phyloP scores from a whole-genome alignment of 345 rosid genomes.

The Eucalyptus sp. region DNA sequence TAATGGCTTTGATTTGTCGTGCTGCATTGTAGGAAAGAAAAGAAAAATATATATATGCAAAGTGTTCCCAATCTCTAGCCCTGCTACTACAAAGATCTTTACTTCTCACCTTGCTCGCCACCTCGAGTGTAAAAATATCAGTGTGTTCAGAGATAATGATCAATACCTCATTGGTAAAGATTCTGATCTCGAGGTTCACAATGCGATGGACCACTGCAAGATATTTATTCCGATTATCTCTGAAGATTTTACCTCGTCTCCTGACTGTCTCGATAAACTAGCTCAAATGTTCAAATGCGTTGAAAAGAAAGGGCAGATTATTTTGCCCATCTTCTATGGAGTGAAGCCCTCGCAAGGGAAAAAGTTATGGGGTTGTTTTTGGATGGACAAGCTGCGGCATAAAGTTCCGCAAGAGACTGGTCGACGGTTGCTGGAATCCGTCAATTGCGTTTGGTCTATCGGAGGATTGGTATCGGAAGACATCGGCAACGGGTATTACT shows the following conservation, averaged over 20 bases:
- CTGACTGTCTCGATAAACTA: not conserved
- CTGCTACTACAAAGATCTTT: not conserved
- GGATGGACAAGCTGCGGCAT: no score
- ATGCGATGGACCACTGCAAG: not conserved
- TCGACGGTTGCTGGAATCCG: accelerated
- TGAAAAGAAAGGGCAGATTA: no score
- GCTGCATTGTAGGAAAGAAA: not conserved
- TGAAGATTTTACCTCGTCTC: not conserved
- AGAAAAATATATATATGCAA: accelerated
- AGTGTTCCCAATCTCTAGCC: not conserved
- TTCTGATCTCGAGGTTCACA: not conserved
- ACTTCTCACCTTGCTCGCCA: not conserved
- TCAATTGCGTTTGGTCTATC: accelerated
- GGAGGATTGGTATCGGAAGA: not conserved
- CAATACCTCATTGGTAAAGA: not conserved
- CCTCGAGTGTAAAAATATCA: not conserved
- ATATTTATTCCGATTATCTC: not conserved
- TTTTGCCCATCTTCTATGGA: not conserved
- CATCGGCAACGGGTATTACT: not conserved
- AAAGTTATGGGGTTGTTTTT: no score
- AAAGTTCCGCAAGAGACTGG: not conserved
- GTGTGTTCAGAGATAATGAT: not conserved
- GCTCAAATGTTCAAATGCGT: not conserved
- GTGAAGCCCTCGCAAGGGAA: not conserved
- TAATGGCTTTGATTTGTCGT: not conserved